Evolutionary conservation across 768 basidiomycete genomes (phyloP), one percentile per base, ranked within the genome.

Genomic region (Mycena galopus): DNA sequence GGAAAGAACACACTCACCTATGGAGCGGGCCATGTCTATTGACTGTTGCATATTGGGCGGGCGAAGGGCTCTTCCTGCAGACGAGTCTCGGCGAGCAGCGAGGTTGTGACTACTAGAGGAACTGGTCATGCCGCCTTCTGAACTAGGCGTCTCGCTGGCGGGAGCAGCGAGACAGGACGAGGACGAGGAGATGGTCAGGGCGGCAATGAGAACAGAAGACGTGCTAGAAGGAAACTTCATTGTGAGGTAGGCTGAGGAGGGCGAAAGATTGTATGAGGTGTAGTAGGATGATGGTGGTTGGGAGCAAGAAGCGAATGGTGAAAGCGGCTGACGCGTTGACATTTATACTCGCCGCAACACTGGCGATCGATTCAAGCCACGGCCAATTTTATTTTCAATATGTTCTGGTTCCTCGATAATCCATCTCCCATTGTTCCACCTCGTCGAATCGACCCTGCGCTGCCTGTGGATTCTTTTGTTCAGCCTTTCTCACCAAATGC

Each of bases 371-470:
- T 59, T 25, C 37, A 39, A 37, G n/a, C 12, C 25, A 50, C n/a
- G n/a, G 23, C 47, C 9, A 50, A 23, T 9, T 50, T 50, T 50
- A 50, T 29, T 30, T n/a, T 42, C 60, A 74, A 66, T 63, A 71
- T n/a, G 37, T 58, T 21, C 64, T 51, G 32, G n/a, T n/a, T 58
- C 67, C 35, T 0, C 62, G 56, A 32, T 72, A 63, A 33, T 57
- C 85, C 90, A 93, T 89, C 81, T 93, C 92, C 88, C 89, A 92
- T 17, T 88, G 80, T 71, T 88, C 83, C 56, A 88, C 87, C 35
- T 83, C 86, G 35, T 84, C 80, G 37, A 82, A 83, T 59, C 83
- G 78, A 65, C 84, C 84, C 62, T 71, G 71, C 1, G 80, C 80
- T 68, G 80, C n/a, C n/a, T n/a, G n/a, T n/a, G n/a, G n/a, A n/a